phyloP scores from a whole-genome alignment of 768 basidiomycete species.

The Tricholoma furcatifolium region DNA sequence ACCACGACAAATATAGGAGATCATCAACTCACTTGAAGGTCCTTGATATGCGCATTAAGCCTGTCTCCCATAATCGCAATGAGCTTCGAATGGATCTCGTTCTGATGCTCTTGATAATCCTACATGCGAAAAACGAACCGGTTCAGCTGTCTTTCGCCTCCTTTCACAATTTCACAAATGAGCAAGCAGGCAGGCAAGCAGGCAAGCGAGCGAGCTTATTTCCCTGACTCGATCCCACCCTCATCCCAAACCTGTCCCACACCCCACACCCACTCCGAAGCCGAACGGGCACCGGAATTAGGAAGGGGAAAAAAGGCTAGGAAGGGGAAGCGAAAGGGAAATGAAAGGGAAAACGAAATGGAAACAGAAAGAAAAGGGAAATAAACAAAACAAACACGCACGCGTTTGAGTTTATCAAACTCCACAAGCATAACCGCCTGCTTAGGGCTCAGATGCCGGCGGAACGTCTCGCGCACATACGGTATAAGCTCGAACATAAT shows the following conservation, averaged over 20 bases:
- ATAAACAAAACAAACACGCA: conserved; percentile 33
- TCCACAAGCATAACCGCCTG: conserved; percentile 97
- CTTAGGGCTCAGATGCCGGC: conserved; percentile 89
- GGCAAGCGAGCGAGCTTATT: too few relatives aligned
- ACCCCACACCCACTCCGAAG: background rate
- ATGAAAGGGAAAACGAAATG: background rate
- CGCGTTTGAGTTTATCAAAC: conserved; percentile 97
- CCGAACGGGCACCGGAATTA: too few relatives aligned
- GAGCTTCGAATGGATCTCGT: conserved; percentile 97
- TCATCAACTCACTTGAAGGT: conserved; percentile 59
- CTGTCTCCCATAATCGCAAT: conserved; percentile 99
- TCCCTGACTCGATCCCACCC: background rate
- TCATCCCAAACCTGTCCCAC: background rate
- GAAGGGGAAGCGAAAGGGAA: background rate
- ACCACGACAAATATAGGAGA: background rate
- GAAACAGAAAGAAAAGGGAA: conserved; percentile 1
- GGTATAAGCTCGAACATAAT: conserved; percentile 93
- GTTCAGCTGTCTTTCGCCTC: too few relatives aligned
- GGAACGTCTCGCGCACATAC: conserved; percentile 92
- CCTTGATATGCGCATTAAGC: conserved; percentile 78
- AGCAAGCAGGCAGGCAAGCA: too few relatives aligned
- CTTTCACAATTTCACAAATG: too few relatives aligned
- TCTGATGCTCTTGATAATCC: conserved; percentile 99
- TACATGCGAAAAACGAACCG: conserved; percentile 25
- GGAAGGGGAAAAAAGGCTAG: background rate